A percentile compares a stretch with the other conserved stretches of the same genome.
phyloP scores from a whole-genome alignment of 2,329 filamentous ascomycete species.

The Aspergillus japonicus region DNA sequence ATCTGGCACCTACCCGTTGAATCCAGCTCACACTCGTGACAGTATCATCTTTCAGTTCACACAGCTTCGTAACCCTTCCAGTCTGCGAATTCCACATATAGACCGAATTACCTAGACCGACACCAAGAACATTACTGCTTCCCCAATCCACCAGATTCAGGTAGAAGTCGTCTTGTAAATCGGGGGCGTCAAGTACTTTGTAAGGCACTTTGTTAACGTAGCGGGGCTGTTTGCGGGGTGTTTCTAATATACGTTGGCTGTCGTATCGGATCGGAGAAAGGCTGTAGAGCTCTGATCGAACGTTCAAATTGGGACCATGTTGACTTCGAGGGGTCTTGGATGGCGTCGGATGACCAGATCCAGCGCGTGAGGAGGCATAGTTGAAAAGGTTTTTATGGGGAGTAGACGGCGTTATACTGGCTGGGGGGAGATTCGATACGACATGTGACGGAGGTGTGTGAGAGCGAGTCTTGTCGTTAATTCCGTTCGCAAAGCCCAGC shows the following conservation, averaged over 20 bases:
- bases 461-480: slow-evolving; percentile 67
- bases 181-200: slow-evolving; percentile 94
- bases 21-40: slow-evolving; percentile 99
- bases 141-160: slow-evolving; percentile 98
- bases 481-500: slow-evolving; percentile 46
- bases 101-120: slow-evolving; percentile 87
- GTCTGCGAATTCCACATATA: slow-evolving; percentile 98
- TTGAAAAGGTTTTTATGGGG: slow-evolving; percentile 97
- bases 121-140: slow-evolving; percentile 87
- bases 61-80: slow-evolving; percentile 88
- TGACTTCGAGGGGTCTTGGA: slow-evolving; percentile 85
- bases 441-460: slow-evolving; percentile 76
- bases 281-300: slow-evolving; percentile 90
- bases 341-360: slow-evolving; percentile 80
- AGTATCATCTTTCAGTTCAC: slow-evolving; percentile 86
- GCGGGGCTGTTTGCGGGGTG: slow-evolving; percentile 81
- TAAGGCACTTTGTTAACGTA: slow-evolving; percentile 95
- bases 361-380: slow-evolving; percentile 74
- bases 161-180: slow-evolving; percentile 96
- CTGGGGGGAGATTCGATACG: slow-evolving; percentile 64
- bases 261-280: slow-evolving; percentile 89
- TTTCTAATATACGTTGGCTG: slow-evolving; percentile 90
- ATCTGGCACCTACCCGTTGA: slow-evolving; percentile 61
- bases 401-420: slow-evolving; percentile 81
- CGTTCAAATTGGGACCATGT: slow-evolving; percentile 84